Conservation (phyloP, 2,329 filamentous ascomycete species). For the Lasiodiplodia gonubiensis region DNA sequence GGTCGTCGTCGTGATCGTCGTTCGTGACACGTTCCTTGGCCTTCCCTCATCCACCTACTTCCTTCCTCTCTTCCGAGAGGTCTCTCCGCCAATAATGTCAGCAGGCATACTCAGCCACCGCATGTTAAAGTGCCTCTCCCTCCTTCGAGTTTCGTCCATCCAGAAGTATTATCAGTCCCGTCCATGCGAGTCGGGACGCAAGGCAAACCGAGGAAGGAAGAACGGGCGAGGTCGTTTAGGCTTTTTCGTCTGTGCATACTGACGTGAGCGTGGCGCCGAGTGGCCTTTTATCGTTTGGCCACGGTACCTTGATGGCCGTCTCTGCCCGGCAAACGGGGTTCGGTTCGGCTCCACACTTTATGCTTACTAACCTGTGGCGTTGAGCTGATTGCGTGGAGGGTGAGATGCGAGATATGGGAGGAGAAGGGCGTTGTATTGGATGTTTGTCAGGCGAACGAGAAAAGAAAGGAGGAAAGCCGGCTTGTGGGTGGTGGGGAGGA, state of each 20-base stretch:
- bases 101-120: background rate
- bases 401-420: background rate
- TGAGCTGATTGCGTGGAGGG: too few relatives aligned
- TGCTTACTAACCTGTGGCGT: too few relatives aligned
- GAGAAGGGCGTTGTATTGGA: background rate
- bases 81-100: background rate
- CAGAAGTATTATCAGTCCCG: background rate
- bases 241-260: background rate
- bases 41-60: background rate
- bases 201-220: background rate
- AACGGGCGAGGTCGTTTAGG: background rate
- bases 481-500: background rate
- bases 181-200: background rate
- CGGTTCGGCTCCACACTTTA: too few relatives aligned
- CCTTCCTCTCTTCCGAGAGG: background rate
- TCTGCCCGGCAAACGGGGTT: too few relatives aligned
- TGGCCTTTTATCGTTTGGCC: too few relatives aligned
- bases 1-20: too few relatives aligned
- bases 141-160: background rate
- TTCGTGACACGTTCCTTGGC: too few relatives aligned
- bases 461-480: too few relatives aligned
- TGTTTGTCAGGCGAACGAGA: too few relatives aligned
- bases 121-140: background rate
- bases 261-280: too few relatives aligned
- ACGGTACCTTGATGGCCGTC: too few relatives aligned